These are phyloP conservation scores for Clarireedia sp. DNA, from an alignment of 2,329 filamentous ascomycete genomes.

Conservation along the genomic window DNA sequence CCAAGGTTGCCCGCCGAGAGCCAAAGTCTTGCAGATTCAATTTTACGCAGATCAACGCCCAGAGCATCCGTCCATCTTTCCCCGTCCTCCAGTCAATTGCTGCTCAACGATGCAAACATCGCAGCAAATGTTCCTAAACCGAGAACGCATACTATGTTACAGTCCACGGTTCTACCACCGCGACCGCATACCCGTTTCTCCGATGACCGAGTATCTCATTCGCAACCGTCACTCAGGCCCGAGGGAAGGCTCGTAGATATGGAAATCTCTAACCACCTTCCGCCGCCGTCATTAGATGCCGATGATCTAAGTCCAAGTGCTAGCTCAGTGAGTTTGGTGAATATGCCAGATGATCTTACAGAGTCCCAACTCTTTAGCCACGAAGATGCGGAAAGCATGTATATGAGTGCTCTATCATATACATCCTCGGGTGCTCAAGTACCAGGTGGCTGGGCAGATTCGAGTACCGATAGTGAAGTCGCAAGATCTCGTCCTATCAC, in stretches of 20 bases:
- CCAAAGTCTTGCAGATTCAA: neutral
- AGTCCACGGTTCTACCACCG: constrained; percentile 24
- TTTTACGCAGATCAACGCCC: constrained; percentile 36
- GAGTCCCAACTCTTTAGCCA: constrained; percentile 67
- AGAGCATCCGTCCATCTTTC: constrained; percentile 38
- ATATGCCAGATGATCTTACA: constrained; percentile 42
- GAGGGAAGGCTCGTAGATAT: neutral
- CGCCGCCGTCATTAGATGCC: neutral
- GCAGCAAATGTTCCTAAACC: neutral
- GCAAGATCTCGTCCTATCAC: constrained; percentile 16
- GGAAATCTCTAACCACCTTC: neutral
- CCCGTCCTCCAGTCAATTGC: constrained; percentile 22
- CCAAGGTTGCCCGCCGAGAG: constrained; percentile 3
- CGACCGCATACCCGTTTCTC: constrained; percentile 22
- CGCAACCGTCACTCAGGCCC: constrained; percentile 20
- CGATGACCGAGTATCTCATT: constrained; percentile 24
- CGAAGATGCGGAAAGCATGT: constrained; percentile 79
- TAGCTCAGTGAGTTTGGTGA: neutral
- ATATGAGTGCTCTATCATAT: constrained; percentile 64
- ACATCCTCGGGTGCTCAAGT: constrained; percentile 15
- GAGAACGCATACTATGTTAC: constrained; percentile 13
- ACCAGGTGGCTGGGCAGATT: constrained; percentile 24
- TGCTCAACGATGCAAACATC: neutral
- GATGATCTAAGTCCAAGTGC: constrained; percentile 9
- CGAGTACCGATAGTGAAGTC: constrained; percentile 16